Percentiles rank a stretch among this genome's conserved stretches.
Evolutionary conservation across 2,329 filamentous ascomycete genomes (phyloP).

Genomic region (Diaporthe sp.): DNA sequence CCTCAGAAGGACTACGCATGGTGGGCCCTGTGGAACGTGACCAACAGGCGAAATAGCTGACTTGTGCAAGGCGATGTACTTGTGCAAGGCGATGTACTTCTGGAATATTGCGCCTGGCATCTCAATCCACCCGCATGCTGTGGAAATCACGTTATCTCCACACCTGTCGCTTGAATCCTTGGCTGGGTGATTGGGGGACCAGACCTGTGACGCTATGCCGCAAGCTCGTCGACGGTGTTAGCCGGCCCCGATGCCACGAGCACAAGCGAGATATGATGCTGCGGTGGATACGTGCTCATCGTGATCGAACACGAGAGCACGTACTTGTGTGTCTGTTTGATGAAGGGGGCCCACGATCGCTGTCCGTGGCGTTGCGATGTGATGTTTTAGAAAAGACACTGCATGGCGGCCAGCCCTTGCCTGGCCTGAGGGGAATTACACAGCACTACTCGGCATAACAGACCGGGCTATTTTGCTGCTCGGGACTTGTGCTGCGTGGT

Average conservation of each 20-base stretch:
- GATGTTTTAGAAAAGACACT: not conserved
- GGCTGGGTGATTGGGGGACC: not conserved
- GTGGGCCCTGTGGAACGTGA: not conserved
- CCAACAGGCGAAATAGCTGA: not conserved
- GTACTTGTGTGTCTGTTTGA: not conserved
- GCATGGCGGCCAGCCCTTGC: not conserved
- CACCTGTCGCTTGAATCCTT: not conserved
- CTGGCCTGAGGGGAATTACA: not conserved
- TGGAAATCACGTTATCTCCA: constrained; percentile 31
- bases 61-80: not conserved
- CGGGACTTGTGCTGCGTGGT: not conserved
- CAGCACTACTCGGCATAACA: constrained; percentile 1
- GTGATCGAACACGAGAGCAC: not conserved
- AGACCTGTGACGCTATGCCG: not conserved
- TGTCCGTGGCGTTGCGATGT: not conserved
- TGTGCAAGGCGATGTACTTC: not conserved
- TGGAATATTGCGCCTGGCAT: not conserved
- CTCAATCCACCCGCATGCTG: constrained; percentile 14
- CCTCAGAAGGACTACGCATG: not conserved
- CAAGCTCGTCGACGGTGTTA: not conserved
- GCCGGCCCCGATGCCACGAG: not conserved
- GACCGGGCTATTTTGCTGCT: not conserved
- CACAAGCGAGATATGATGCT: constrained; percentile 9
- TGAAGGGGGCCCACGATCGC: not conserved
- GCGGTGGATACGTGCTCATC: not conserved